These are phyloP conservation scores for Pecoramyces ruminantium DNA, from an alignment of 192 early-diverging fungal genomes.

Conservation along the genomic window DNA sequence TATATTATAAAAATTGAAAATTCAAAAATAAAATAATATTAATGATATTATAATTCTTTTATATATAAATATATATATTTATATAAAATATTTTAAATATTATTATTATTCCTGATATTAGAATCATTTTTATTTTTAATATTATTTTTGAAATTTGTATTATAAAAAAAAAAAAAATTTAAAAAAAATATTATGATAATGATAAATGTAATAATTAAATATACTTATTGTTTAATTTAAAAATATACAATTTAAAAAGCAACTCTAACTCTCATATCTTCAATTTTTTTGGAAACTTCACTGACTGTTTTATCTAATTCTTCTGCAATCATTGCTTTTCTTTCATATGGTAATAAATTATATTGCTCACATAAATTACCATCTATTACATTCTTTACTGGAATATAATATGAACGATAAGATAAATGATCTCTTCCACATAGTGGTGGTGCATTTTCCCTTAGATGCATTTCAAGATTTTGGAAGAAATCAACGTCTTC, in stretches of 20 bases:
- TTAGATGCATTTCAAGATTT: constrained; percentile 76
- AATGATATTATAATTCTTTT: too few species aligned
- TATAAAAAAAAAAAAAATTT: too few species aligned
- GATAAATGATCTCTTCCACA: constrained; percentile 74
- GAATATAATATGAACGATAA: constrained; percentile 64
- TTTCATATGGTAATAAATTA: constrained; percentile 51
- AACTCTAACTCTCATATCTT: constrained; percentile 58
- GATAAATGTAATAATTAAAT: too few species aligned
- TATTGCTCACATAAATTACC: constrained; percentile 89
- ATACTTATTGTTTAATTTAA: too few species aligned
- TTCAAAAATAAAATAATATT: too few species aligned
- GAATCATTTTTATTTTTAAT: too few species aligned
- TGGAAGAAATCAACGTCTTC: constrained; percentile 89
- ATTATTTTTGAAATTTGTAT: too few species aligned
- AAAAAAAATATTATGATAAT: too few species aligned
- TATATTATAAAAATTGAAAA: too few species aligned
- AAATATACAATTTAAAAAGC: constrained; percentile 15
- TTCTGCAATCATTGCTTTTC: constrained; percentile 62
- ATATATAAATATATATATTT: too few species aligned
- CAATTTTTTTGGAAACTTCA: constrained; percentile 86
- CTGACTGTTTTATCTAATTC: constrained; percentile 65
- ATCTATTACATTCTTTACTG: constrained; percentile 57
- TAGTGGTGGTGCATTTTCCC: constrained; percentile 51
- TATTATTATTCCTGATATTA: too few species aligned
- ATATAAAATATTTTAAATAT: too few species aligned